Percentiles rank a stretch among this genome's conserved stretches.
Conservation (phyloP, 495 filamentous ascomycete species). For the Xylaria castorea region DNA sequence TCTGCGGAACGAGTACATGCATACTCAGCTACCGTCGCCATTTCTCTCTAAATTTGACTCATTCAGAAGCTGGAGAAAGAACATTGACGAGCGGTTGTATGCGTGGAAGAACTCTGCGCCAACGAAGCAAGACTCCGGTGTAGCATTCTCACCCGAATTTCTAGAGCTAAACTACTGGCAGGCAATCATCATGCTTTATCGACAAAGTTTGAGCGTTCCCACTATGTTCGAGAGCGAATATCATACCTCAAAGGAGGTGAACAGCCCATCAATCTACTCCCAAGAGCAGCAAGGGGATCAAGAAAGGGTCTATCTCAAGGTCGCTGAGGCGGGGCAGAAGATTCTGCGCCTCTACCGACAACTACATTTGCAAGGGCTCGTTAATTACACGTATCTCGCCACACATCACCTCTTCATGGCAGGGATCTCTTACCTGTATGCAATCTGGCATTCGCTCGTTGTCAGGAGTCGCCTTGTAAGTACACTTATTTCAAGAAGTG, state of each 20-base stretch:
- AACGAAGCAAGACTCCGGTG: constrained; percentile 76
- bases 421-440: constrained; percentile 94
- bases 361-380: constrained; percentile 83
- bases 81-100: constrained; percentile 81
- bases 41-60: constrained; percentile 85
- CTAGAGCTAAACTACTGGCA: constrained; percentile 97
- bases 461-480: constrained; percentile 84
- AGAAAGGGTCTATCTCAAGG: constrained; percentile 88
- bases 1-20: constrained; percentile 71
- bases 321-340: constrained; percentile 92
- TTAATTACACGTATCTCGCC: constrained; percentile 96
- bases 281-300: constrained; percentile 78
- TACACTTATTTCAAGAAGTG: constrained; percentile 16
- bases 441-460: constrained; percentile 93
- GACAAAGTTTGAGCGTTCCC: constrained; percentile 89
- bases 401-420: constrained; percentile 98
- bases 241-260: constrained; percentile 65
- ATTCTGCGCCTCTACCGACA: constrained; percentile 90
- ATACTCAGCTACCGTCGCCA: constrained; percentile 78
- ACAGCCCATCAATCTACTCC: constrained; percentile 53
- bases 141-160: constrained; percentile 84
- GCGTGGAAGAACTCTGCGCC: constrained; percentile 90
- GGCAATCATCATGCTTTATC: constrained; percentile 94
- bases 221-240: constrained; percentile 81
- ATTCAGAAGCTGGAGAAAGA: constrained; percentile 85